Evolutionary conservation across 192 early-diverging fungal genomes (phyloP), one percentile per base, ranked within the genome.

Genomic region (Obelidium mucronatum): DNA sequence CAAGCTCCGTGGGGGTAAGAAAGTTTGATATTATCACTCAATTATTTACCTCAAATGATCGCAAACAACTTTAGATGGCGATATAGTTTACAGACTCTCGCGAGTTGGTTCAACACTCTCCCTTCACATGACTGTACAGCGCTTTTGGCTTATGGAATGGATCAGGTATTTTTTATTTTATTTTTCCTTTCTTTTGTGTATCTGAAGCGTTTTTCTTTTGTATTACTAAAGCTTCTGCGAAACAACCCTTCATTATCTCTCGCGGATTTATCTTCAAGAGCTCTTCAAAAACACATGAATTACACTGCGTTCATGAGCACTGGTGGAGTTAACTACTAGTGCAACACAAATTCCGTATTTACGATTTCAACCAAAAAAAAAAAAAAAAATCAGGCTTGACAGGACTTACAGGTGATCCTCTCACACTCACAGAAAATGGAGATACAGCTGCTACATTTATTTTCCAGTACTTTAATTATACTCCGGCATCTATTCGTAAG

Each of bases 1-100:
- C 56, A 59, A 24, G 56, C 8, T 6, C 56, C 56, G 6, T 59
- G n/a, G n/a, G 56, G 56, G 56, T 59, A n/a, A n/a, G n/a, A n/a
- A 31, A 59, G 56, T 59, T 15, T n/a, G 19, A 48, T 48, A 5
- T 5, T 19, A 15, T 15, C 19, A 22, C 6, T 11, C 11, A 11
- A 30, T 22, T 6, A 59, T 59, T 31, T 24, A 6, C n/a, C 8
- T 6, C 11, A 51, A 15, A 22, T 30, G 8, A 0, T 6, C 8
- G 31, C 24, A 19, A 11, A 11, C 8, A 22, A 11, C 24, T 24
- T 19, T 24, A 59, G 56, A 31, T 19, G 11, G n/a, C 8, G 26
- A 24, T 59, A 22, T 24, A 8, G 8, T 31, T 59, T 31, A 24
- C 17, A 31, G 6, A 0, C n/a, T 5, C 17, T 31, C 56, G 26